These are phyloP conservation scores for Fusarium sp. DNA, from an alignment of 2,329 filamentous ascomycete species.

Conservation along the genomic window DNA sequence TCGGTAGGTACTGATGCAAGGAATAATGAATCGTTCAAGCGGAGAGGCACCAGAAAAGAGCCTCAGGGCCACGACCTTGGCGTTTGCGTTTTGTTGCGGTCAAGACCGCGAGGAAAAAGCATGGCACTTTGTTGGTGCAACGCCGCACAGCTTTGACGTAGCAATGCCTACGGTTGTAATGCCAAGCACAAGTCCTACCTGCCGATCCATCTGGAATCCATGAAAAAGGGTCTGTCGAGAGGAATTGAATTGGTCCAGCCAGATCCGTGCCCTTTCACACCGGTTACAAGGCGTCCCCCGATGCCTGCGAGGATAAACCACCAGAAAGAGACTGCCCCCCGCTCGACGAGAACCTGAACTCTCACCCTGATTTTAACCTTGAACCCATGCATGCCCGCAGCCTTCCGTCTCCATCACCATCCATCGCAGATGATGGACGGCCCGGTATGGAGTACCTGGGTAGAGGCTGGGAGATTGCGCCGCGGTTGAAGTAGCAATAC, in stretches of 20 bases:
- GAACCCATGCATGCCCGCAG: constrained; percentile 28
- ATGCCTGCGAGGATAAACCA: constrained; percentile 10
- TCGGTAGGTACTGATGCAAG: constrained; percentile 13
- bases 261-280: constrained; percentile 22
- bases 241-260: constrained; percentile 5
- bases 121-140: constrained; percentile 14
- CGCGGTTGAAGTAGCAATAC: constrained; percentile 35
- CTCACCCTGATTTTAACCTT: constrained; percentile 19
- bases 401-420: constrained; percentile 1
- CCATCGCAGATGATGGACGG: constrained; percentile 25
- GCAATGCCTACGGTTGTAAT: constrained; percentile 2
- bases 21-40: constrained; percentile 26
- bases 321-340: constrained; percentile 27
- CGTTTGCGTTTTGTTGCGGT: not conserved
- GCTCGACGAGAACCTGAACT: constrained; percentile 32
- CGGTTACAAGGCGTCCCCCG: constrained; percentile 20
- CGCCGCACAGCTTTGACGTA: constrained; percentile 20
- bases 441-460: constrained; percentile 28
- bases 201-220: constrained; percentile 26
- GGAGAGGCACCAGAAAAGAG: constrained; percentile 7
- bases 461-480: constrained; percentile 41
- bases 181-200: constrained; percentile 11
- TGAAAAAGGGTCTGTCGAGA: constrained; percentile 3
- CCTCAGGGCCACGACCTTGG: constrained; percentile 1
- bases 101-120: not conserved